phyloP scores from a whole-genome alignment of 345 rosid species.

The Excoecaria agallocha region DNA sequence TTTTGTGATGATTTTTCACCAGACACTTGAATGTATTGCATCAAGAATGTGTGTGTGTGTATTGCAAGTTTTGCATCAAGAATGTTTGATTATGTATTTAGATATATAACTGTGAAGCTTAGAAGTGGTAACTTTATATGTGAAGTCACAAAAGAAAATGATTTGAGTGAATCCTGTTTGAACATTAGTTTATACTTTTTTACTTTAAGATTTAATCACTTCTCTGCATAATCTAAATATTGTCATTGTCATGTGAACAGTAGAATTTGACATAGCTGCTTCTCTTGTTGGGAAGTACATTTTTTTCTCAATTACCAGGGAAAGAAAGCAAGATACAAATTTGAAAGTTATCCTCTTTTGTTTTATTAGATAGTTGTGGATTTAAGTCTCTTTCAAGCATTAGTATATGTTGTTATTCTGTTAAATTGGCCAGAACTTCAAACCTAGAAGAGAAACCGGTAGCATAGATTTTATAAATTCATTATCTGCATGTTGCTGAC shows the following conservation, averaged over 20 bases:
- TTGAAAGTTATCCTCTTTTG: neutral
- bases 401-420: neutral
- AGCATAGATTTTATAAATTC: neutral
- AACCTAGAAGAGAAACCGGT: neutral
- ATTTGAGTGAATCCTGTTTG: neutral
- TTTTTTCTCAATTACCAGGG: neutral
- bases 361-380: neutral
- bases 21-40: neutral
- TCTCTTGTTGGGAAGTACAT: neutral
- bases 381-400: neutral
- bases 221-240: neutral
- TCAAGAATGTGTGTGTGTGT: neutral
- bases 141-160: neutral
- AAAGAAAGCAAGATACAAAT: neutral
- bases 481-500: neutral
- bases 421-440: neutral
- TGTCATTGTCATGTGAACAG: neutral
- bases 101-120: neutral
- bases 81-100: neutral
- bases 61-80: neutral
- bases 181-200: neutral
- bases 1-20: neutral
- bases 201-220: neutral
- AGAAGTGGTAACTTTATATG: neutral
- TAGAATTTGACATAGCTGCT: neutral